These are phyloP conservation scores for Rheum nobile DNA, from an alignment of 148 eudicot genomes.

Conservation along the genomic window DNA sequence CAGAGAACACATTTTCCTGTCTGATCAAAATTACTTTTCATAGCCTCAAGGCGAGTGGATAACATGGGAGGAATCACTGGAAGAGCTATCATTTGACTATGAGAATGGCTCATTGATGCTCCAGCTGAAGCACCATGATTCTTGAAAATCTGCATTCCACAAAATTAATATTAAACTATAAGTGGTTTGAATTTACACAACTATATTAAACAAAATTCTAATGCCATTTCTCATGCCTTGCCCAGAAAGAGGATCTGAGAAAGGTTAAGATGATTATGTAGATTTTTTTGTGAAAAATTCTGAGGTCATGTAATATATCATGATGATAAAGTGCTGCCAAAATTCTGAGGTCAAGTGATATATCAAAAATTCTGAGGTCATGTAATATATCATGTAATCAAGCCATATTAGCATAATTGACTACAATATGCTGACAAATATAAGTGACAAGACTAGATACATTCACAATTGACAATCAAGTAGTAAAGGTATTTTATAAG, in stretches of 20 bases:
- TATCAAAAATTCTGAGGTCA: too few species aligned
- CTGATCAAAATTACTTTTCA: slow-evolving; percentile 60
- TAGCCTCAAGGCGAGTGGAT: slow-evolving; percentile 56
- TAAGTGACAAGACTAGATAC: background rate
- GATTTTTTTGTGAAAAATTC: too few species aligned
- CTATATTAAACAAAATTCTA: background rate
- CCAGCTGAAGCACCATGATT: slow-evolving; percentile 97
- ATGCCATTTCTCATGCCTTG: background rate
- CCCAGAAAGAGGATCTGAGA: background rate
- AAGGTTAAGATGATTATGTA: background rate
- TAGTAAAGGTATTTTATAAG: background rate
- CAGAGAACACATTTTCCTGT: slow-evolving; percentile 77
- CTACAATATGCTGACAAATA: background rate
- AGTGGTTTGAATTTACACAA: background rate
- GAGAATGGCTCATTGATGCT: slow-evolving; percentile 98
- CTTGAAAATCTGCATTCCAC: slow-evolving; percentile 61
- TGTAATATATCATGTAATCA: background rate
- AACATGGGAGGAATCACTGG: slow-evolving; percentile 59
- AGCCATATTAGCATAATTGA: background rate
- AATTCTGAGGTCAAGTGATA: background rate
- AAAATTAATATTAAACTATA: background rate
- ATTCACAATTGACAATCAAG: background rate
- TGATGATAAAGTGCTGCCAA: background rate
- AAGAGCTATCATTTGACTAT: slow-evolving; percentile 85
- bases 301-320: too few species aligned